Percentiles rank a stretch among this genome's conserved stretches.
These are phyloP conservation scores for Citrullus colocynthis DNA, from an alignment of 306 rosid species.

Conservation along the genomic window DNA sequence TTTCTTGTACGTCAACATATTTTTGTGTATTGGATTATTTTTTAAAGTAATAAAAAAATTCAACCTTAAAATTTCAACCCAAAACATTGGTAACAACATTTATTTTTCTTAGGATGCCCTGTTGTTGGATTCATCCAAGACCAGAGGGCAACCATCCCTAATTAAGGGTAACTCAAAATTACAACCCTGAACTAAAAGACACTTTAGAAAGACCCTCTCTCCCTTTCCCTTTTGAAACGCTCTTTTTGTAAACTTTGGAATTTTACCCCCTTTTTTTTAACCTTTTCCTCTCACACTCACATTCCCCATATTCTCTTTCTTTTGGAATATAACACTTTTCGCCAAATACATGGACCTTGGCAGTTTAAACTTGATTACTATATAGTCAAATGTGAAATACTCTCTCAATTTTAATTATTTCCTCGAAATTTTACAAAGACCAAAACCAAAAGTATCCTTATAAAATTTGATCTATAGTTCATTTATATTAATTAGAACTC, in stretches of 20 bases:
- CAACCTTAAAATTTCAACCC: background rate
- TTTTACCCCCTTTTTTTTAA: slow-evolving; percentile 7
- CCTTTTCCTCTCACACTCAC: slow-evolving; percentile 20
- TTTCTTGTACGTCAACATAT: background rate
- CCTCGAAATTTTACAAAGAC: too few relatives aligned
- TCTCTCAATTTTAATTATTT: too few relatives aligned
- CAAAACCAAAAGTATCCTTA: background rate
- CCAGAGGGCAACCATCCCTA: slow-evolving; percentile 11
- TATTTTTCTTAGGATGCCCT: slow-evolving; percentile 30
- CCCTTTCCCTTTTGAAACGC: slow-evolving; percentile 2
- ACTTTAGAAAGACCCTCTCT: slow-evolving; percentile 27
- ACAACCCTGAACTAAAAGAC: slow-evolving; percentile 25
- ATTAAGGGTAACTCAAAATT: slow-evolving; percentile 8
- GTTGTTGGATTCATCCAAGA: slow-evolving; percentile 42
- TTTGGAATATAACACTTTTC: slow-evolving; percentile 13
- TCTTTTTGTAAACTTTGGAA: slow-evolving; percentile 20
- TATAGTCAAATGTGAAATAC: too few relatives aligned
- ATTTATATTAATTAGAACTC: too few relatives aligned
- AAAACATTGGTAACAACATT: slow-evolving; percentile 1
- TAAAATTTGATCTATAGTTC: background rate
- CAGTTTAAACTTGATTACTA: background rate
- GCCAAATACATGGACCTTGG: slow-evolving; percentile 18
- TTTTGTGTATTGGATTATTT: background rate
- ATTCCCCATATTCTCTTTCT: background rate
- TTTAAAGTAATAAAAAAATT: background rate